phyloP scores from a whole-genome alignment of 192 early-diverging fungal genomes.

The Mortierella claussenii region DNA sequence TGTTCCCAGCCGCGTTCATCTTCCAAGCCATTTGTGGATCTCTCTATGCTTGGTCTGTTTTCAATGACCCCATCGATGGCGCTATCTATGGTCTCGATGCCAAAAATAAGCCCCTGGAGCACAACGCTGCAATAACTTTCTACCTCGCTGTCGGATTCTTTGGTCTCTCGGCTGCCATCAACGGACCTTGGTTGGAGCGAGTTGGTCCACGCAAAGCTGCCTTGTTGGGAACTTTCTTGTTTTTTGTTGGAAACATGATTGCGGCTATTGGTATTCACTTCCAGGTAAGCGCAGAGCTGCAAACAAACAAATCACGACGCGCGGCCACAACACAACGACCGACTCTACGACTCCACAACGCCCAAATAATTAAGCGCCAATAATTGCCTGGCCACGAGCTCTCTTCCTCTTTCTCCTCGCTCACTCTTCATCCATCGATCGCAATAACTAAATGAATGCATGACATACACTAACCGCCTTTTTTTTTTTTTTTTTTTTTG shows the following conservation, averaged over 20 bases:
- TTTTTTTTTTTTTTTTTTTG: background rate
- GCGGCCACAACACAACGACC: no score
- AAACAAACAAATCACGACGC: background rate
- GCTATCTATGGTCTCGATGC: slow-evolving; percentile 62
- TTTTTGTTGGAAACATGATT: slow-evolving; percentile 75
- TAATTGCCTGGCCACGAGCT: no score
- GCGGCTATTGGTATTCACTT: slow-evolving; percentile 69
- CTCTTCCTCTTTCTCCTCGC: no score
- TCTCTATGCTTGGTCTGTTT: slow-evolving; percentile 83
- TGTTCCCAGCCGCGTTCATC: slow-evolving; percentile 75
- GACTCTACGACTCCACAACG: no score
- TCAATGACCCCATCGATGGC: slow-evolving; percentile 76
- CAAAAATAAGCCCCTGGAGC: slow-evolving; percentile 51
- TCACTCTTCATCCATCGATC: no score
- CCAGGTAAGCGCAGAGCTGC: slow-evolving; percentile 33
- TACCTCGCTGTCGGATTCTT: slow-evolving; percentile 83
- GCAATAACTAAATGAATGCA: no score
- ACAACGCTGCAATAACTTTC: slow-evolving; percentile 68
- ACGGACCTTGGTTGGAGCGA: slow-evolving; percentile 85
- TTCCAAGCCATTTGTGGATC: slow-evolving; percentile 80
- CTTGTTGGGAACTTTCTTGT: slow-evolving; percentile 69
- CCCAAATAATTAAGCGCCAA: no score
- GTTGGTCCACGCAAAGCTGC: slow-evolving; percentile 76
- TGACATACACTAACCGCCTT: no score
- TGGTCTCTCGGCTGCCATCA: slow-evolving; percentile 73